phyloP scores from a whole-genome alignment of 2,329 filamentous ascomycete species.

The Arthroderma sp. region DNA sequence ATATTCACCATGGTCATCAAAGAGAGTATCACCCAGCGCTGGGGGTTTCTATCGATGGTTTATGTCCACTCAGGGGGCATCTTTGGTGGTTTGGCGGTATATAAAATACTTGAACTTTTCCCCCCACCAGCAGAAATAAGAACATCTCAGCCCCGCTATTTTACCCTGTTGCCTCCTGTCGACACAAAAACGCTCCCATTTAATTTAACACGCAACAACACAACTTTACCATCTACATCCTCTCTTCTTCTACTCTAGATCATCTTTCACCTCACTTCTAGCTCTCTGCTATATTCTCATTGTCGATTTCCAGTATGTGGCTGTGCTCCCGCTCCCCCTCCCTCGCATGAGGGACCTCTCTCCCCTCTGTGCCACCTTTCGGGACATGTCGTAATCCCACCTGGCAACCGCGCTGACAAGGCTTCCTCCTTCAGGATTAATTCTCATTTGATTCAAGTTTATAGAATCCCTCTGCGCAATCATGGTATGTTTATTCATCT shows the following conservation, averaged over 20 bases:
- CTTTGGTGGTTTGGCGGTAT: too few species aligned
- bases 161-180: conserved; percentile 6
- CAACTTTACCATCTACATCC: conserved; percentile 2
- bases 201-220: background rate
- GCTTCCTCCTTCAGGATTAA: too few species aligned
- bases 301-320: background rate
- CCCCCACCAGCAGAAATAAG: conserved; percentile 8
- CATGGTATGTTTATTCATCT: conserved; percentile 1
- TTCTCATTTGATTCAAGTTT: background rate
- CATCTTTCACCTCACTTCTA: background rate
- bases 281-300: background rate
- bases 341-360: background rate
- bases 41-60: too few species aligned
- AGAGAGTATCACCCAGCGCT: too few species aligned
- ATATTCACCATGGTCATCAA: too few species aligned
- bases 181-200: background rate
- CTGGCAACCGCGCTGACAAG: background rate
- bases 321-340: background rate
- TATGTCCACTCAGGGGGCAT: too few species aligned
- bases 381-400: too few species aligned
- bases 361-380: background rate
- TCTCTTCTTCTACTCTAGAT: conserved; percentile 1
- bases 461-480: background rate
- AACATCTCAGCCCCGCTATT: conserved; percentile 11
- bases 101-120: background rate